Conservation (phyloP, 148 eudicot species). For the Cornus florida region DNA sequence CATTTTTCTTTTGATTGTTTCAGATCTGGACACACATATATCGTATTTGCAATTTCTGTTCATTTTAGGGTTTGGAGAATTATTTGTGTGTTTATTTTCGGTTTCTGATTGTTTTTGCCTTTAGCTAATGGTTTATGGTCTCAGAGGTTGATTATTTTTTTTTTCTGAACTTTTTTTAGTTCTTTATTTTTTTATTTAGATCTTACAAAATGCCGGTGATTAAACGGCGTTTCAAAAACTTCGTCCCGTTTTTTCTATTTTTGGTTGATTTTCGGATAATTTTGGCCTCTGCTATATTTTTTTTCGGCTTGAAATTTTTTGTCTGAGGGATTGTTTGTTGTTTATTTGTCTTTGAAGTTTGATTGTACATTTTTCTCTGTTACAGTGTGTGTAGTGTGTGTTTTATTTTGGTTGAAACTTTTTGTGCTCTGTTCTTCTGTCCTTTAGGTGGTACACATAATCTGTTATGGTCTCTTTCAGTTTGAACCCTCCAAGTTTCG, state of each 20-base stretch:
- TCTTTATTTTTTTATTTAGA: not conserved
- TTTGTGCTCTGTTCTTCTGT: not conserved
- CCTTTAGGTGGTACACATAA: too few relatives aligned
- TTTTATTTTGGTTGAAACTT: not conserved
- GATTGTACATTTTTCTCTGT: not conserved
- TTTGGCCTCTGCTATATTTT: too few relatives aligned
- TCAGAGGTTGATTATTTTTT: not conserved
- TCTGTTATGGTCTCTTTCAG: too few relatives aligned
- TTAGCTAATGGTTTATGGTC: not conserved
- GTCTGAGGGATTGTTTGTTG: not conserved
- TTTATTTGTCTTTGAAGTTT: too few relatives aligned
- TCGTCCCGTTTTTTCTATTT: too few relatives aligned
- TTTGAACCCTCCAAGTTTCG: not conserved
- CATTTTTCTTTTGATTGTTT: not conserved
- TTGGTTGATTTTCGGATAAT: not conserved
- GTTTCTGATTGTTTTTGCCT: not conserved
- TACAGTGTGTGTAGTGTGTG: too few relatives aligned
- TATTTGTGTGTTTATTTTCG: too few relatives aligned
- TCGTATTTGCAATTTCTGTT: not conserved
- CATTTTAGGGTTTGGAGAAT: too few relatives aligned
- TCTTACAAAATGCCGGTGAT: not conserved
- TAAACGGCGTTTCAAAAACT: not conserved
- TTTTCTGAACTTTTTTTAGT: not conserved
- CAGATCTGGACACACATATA: not conserved
- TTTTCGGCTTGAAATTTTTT: too few relatives aligned